These are phyloP conservation scores for Moricandia arvensis DNA, from an alignment of 345 rosid species.

Conservation along the genomic window DNA sequence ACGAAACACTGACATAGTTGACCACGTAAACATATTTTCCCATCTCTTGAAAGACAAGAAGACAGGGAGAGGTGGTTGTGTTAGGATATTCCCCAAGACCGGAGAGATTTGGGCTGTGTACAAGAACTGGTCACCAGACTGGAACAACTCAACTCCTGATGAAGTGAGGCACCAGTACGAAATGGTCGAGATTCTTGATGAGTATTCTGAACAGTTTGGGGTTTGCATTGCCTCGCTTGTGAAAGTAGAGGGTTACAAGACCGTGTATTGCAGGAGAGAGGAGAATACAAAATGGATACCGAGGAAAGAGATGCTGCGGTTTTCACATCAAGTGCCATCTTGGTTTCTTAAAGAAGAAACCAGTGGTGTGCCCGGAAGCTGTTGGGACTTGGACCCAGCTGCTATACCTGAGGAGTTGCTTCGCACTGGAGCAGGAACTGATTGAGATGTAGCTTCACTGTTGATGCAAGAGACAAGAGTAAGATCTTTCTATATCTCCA, in stretches of 20 bases:
- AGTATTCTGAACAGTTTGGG: slow-evolving; percentile 89
- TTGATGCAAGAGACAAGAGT: slow-evolving; percentile 24
- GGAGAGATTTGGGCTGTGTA: slow-evolving; percentile 98
- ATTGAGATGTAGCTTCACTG: slow-evolving; percentile 11
- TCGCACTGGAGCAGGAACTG: slow-evolving; percentile 43
- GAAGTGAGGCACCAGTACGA: slow-evolving; percentile 83
- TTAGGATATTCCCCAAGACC: slow-evolving; percentile 79
- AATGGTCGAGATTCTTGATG: slow-evolving; percentile 95
- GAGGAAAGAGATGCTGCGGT: slow-evolving; percentile 84
- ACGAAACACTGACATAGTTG: slow-evolving; percentile 67
- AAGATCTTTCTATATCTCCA: slow-evolving; percentile 22
- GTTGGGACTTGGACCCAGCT: slow-evolving; percentile 98
- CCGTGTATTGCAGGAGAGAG: slow-evolving; percentile 69
- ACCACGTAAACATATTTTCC: slow-evolving; percentile 92
- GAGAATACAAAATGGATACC: slow-evolving; percentile 83
- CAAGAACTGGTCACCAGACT: slow-evolving; percentile 80
- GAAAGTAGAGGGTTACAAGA: slow-evolving; percentile 81
- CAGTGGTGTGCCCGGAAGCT: slow-evolving; percentile 57
- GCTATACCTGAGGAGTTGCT: slow-evolving; percentile 97
- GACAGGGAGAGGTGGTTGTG: slow-evolving; percentile 97
- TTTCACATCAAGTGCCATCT: slow-evolving; percentile 92
- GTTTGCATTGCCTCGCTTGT: slow-evolving; percentile 73
- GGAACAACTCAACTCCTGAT: slow-evolving; percentile 84
- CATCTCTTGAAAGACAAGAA: slow-evolving; percentile 82
- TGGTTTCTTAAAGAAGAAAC: slow-evolving; percentile 74